Base-by-base conservation (phyloP, 768 basidiomycete genomes). In the Pleurotus eryngii region DNA sequence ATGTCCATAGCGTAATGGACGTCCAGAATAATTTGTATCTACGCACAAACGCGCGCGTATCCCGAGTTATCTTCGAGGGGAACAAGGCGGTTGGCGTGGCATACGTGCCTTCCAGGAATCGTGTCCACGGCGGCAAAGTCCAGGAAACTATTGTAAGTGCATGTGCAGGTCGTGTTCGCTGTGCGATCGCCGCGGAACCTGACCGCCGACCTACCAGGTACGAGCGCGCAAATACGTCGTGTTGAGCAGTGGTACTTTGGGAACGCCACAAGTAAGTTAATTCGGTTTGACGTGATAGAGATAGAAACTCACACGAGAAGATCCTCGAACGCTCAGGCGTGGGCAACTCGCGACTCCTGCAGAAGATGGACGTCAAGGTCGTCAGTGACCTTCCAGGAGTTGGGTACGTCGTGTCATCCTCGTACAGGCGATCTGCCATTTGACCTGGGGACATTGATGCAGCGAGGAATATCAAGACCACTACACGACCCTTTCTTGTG, bases 391-490 rank as follows among this genome's bases (percentile, higher is more conserved):
- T 89, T 57, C 85, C 86, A 5, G 86, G 87, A 47, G 86, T 88
- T 56, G 86, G 84, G 82, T 83, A 64, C 37, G 82, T 67, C 11
- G 57, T 22, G 8, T 9, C 2, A 35, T 4, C 35, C 20, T 40
- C 20, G n/a, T 17, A 7, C n/a, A 35, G 8, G 8, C 11, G 9
- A 11, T 11, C 7, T 35, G 7, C 30, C 30, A 9, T 35, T 11
- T 35, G 30, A 35, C 30, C 4, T 1, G 30, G 7, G 9, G 3
- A 8, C 11, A 9, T 2, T 4, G 30, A 35, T 37, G 48, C 57
- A 85, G 85, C 46, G 84, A 87, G 68, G 71, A 88, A 67, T 89
- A 88, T 69, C 86, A 87, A 67, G 86, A 87, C 64, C 86, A 88
- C 64, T 89, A 87, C 67, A 87, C 86, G 9, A 88, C 85, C 1